Evolutionary conservation across 2,329 filamentous ascomycete genomes (phyloP), one percentile per base, ranked within the genome.

Genomic region (Pleoardoris graminearum): DNA sequence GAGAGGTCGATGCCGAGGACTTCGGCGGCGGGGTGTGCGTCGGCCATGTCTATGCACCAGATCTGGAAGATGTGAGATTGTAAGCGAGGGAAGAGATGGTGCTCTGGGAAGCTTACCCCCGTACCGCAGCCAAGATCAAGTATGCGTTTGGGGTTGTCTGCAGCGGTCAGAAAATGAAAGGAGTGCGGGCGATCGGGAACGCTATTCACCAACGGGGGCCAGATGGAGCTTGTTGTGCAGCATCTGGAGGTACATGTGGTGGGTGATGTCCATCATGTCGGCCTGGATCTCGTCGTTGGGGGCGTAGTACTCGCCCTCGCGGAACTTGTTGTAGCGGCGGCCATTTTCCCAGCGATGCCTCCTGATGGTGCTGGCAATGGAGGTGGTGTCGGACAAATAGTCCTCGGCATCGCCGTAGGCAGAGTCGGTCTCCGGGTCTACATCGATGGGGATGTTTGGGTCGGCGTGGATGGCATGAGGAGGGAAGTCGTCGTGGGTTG

Each of bases 1-100:
- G 75, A 77, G 39, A 80, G 73, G 58, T 80, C 78, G 19, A 73
- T 76, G 33, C 79, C 79, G 3, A 73, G 74, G 44, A 70, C 64
- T 16, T 54, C 60, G 7, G 65, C 67, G 36, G 61, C 61, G 32
- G 66, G 62, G 46, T 66, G 66, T 35, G 67, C 64, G 37, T 70
- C 65, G 25, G 65, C 60, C 11, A 11, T 8, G 5, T 10, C 25
- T 27, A 27, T 27, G 10, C 5, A 6, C 10, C 10, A 27, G 10
- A 27, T 6, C 25, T 10, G n/a, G n/a, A n/a, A n/a, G n/a, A n/a
- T n/a, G n/a, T n/a, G n/a, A n/a, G n/a, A n/a, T n/a, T n/a, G n/a
- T n/a, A n/a, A n/a, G n/a, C n/a, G n/a, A n/a, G n/a, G n/a, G n/a
- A 12, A 29, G 12, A 16, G 19, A 3, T 27, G 12, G 22, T 5